Conservation (phyloP, 75 land plant species). For the Isoetes taiwanensis region DNA sequence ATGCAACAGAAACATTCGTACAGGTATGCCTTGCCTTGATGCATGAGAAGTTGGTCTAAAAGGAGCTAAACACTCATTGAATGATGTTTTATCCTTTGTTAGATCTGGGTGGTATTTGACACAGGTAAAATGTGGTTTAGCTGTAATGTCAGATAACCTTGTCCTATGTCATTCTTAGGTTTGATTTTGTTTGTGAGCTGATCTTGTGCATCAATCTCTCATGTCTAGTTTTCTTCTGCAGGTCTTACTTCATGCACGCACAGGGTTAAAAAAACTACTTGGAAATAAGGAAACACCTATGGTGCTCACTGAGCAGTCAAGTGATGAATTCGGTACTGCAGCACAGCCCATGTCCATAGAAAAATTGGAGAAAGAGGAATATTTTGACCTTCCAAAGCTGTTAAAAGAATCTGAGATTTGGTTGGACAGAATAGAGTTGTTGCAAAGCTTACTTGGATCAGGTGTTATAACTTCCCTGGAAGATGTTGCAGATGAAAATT, state of each 20-base stretch:
- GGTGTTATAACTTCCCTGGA: constrained; percentile 76
- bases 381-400: constrained; percentile 41
- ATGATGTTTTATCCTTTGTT: not conserved
- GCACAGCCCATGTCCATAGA: not conserved
- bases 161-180: no score
- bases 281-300: constrained; percentile 33
- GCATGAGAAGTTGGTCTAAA: not conserved
- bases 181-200: not conserved
- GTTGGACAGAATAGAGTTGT: constrained; percentile 86
- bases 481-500: constrained; percentile 69
- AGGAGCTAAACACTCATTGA: not conserved
- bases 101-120: not conserved
- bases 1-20: constrained; percentile 93
- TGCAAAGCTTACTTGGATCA: constrained; percentile 87
- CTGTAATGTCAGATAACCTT: no score
- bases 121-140: no score
- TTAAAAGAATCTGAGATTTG: constrained; percentile 63
- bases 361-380: not conserved
- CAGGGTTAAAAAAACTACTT: constrained; percentile 48
- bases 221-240: no score
- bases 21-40: constrained; percentile 37
- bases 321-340: not conserved
- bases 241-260: constrained; percentile 64
- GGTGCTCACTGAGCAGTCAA: no score
- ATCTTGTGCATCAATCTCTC: not conserved